Evolutionary conservation across 805 yeast species (phyloP).

Genomic region (Scheffersomyces stipitis): DNA sequence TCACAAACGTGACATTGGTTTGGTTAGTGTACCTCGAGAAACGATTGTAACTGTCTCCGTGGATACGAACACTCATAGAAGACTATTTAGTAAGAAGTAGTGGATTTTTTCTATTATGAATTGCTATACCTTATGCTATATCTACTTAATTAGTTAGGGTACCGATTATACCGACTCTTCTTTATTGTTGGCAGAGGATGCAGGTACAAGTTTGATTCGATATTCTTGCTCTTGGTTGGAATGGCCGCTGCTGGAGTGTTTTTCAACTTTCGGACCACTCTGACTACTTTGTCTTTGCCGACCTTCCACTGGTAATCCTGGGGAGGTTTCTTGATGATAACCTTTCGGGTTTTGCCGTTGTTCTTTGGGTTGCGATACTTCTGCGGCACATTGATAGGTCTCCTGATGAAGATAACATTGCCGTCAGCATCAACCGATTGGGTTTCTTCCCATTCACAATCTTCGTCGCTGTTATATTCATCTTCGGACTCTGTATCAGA

Average conservation of each 20-base stretch:
- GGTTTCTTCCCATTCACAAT: conserved; percentile 21
- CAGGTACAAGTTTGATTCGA: too few relatives aligned
- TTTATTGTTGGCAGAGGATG: too few relatives aligned
- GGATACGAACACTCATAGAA: conserved; percentile 15
- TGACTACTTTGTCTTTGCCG: background rate
- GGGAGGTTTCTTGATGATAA: conserved; percentile 11
- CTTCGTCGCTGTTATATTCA: background rate
- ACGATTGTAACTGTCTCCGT: conserved; percentile 18
- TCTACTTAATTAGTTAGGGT: too few relatives aligned
- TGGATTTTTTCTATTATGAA: too few relatives aligned
- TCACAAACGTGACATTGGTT: conserved; percentile 25
- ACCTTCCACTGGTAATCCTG: background rate
- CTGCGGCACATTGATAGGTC: conserved; percentile 17
- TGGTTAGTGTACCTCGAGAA: conserved; percentile 25
- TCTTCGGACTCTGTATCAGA: background rate
- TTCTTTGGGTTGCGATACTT: conserved; percentile 8
- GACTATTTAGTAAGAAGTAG: conserved; percentile 8
- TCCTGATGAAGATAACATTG: conserved; percentile 14
- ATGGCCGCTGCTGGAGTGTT: too few relatives aligned
- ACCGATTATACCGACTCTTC: too few relatives aligned
- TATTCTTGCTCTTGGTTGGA: too few relatives aligned
- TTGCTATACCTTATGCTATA: too few relatives aligned
- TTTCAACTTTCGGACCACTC: conserved; percentile 1
- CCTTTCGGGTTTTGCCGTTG: conserved; percentile 7
- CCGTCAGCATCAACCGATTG: conserved; percentile 18